Percentiles rank a stretch among this genome's conserved stretches.
Conservation (phyloP, 2,329 filamentous ascomycete genomes). For the Hymenoscyphus scutula region DNA sequence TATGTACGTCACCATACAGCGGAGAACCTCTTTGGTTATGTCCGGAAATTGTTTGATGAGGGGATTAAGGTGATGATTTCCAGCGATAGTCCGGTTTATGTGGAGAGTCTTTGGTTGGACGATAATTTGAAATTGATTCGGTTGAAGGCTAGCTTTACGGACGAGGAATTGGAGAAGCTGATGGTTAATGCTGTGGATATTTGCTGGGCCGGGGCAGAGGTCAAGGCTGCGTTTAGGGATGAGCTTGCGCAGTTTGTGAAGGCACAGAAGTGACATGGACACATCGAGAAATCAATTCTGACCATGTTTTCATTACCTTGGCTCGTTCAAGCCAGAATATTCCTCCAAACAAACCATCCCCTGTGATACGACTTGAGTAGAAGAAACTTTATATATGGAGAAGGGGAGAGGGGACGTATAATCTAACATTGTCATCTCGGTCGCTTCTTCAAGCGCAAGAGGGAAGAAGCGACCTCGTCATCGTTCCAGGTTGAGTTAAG, state of each 20-base stretch:
- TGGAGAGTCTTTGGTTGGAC: slow-evolving; percentile 49
- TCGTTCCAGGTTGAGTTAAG: too few relatives aligned
- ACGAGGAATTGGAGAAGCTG: slow-evolving; percentile 42
- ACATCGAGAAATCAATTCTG: too few relatives aligned
- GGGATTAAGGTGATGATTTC: slow-evolving; percentile 43
- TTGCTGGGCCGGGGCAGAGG: slow-evolving; percentile 41
- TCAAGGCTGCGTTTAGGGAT: not conserved
- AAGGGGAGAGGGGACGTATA: too few relatives aligned
- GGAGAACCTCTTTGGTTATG: slow-evolving; percentile 41
- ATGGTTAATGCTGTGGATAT: slow-evolving; percentile 44
- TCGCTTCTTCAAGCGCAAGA: too few relatives aligned
- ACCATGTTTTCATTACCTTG: too few relatives aligned
- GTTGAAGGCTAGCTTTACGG: slow-evolving; percentile 11
- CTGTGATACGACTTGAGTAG: too few relatives aligned
- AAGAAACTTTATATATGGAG: too few relatives aligned
- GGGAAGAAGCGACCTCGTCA: too few relatives aligned
- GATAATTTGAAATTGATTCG: slow-evolving; percentile 36
- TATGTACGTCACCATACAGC: slow-evolving; percentile 54
- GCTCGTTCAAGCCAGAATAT: too few relatives aligned
- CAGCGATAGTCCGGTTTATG: slow-evolving; percentile 45
- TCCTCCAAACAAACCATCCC: too few relatives aligned
- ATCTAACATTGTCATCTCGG: too few relatives aligned
- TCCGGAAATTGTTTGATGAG: slow-evolving; percentile 39
- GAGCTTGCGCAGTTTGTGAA: not conserved
- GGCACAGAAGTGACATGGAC: not conserved